Evolutionary conservation across 2,329 filamentous ascomycete species (phyloP).

Genomic region (Trichophyton benhamiae): DNA sequence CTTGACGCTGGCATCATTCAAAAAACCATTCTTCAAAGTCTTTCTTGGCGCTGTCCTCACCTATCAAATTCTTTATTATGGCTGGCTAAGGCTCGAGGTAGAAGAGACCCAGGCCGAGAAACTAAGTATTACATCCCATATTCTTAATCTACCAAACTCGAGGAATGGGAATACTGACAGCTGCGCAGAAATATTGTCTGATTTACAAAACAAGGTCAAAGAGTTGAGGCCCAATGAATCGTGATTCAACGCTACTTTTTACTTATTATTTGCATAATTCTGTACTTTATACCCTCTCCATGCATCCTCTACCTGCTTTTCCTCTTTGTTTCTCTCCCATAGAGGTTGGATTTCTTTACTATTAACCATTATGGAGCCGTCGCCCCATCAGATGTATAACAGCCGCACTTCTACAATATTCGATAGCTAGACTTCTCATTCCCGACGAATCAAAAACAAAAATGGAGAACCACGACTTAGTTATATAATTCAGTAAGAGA

Average conservation of each 20-base stretch:
- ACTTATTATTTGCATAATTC: background rate
- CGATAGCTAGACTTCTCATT: background rate
- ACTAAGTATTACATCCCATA: slow-evolving; percentile 23
- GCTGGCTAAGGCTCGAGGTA: slow-evolving; percentile 37
- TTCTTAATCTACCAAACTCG: background rate
- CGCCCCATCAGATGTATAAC: background rate
- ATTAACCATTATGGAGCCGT: background rate
- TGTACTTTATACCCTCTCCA: background rate
- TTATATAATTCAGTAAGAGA: background rate
- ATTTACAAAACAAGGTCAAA: slow-evolving; percentile 10
- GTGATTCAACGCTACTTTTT: background rate
- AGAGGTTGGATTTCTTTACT: background rate
- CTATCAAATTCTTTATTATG: slow-evolving; percentile 38
- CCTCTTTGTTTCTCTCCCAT: background rate
- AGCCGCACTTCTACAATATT: background rate
- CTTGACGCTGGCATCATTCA: slow-evolving; percentile 26
- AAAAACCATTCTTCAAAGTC: slow-evolving; percentile 36
- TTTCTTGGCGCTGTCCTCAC: slow-evolving; percentile 38
- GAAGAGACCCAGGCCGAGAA: slow-evolving; percentile 33
- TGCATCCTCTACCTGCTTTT: background rate
- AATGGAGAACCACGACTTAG: background rate
- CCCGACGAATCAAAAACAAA: background rate
- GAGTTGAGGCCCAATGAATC: slow-evolving; percentile 15
- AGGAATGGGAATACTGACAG: background rate
- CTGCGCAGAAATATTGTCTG: slow-evolving; percentile 7